Evolutionary conservation across 352 stramenopile genomes (phyloP).

Genomic region (Phytophthora agathidicida): DNA sequence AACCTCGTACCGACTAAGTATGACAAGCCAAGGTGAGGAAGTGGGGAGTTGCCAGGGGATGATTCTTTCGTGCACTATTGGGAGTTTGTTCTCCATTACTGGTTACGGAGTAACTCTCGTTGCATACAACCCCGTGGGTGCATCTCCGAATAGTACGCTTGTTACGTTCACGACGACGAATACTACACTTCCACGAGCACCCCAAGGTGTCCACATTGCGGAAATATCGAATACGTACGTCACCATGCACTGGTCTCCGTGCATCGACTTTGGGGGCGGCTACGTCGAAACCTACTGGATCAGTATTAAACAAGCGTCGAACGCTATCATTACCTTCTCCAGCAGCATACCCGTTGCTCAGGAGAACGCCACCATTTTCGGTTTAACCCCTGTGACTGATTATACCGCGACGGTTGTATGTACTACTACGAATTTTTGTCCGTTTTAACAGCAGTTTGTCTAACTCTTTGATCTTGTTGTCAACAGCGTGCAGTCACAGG

Average conservation of each 20-base stretch:
- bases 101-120: constrained; percentile 50
- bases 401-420: constrained; percentile 62
- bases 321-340: constrained; percentile 1
- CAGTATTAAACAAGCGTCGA: constrained; percentile 17
- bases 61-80: constrained; percentile 43
- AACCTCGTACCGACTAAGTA: constrained; percentile 43
- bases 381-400: constrained; percentile 27
- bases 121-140: constrained; percentile 43
- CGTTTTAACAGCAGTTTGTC: background rate
- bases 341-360: constrained; percentile 19
- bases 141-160: constrained; percentile 29
- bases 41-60: constrained; percentile 50
- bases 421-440: background rate
- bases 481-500: constrained; percentile 36
- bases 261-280: constrained; percentile 53
- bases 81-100: constrained; percentile 43
- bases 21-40: constrained; percentile 20
- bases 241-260: constrained; percentile 40
- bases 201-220: constrained; percentile 28
- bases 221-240: constrained; percentile 27
- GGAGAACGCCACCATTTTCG: constrained; percentile 25
- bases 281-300: constrained; percentile 47
- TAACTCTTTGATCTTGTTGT: background rate
- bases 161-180: constrained; percentile 31
- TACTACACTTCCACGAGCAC: constrained; percentile 36